Evolutionary conservation across 805 yeast species (phyloP).

Genomic region (Pichia manshurica): DNA sequence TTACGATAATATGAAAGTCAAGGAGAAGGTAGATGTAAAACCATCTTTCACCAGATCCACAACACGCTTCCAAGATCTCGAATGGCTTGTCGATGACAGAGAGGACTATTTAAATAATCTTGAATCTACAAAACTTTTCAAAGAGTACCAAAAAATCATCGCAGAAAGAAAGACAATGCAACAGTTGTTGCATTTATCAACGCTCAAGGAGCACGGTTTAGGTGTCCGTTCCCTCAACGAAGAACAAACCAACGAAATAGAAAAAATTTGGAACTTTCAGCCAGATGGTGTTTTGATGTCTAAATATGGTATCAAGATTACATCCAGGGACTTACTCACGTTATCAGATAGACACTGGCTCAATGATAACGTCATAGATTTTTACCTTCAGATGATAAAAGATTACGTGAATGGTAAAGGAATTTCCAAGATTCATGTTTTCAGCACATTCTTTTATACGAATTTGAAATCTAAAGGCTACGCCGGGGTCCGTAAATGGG

Average conservation of each 20-base stretch:
- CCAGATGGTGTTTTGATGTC: slow-evolving; percentile 28
- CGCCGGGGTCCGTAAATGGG: slow-evolving; percentile 77
- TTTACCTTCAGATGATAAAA: slow-evolving; percentile 55
- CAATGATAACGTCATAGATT: slow-evolving; percentile 86
- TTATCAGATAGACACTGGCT: slow-evolving; percentile 73
- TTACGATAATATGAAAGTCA: background rate
- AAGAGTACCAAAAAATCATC: slow-evolving; percentile 39
- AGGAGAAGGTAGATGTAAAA: background rate
- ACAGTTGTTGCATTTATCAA: slow-evolving; percentile 32
- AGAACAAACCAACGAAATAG: slow-evolving; percentile 32
- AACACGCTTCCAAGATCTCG: slow-evolving; percentile 25
- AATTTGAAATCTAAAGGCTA: slow-evolving; percentile 70
- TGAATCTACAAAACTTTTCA: slow-evolving; percentile 30
- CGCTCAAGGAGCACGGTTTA: slow-evolving; percentile 29
- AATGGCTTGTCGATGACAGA: slow-evolving; percentile 28
- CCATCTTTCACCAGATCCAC: slow-evolving; percentile 20
- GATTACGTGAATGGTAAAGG: slow-evolving; percentile 20
- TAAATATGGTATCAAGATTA: slow-evolving; percentile 51
- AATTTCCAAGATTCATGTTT: slow-evolving; percentile 49
- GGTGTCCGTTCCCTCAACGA: slow-evolving; percentile 28
- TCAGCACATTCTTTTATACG: slow-evolving; percentile 85
- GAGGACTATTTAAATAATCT: slow-evolving; percentile 29
- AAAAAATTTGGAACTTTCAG: slow-evolving; percentile 29
- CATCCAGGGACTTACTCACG: slow-evolving; percentile 63
- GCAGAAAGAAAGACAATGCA: slow-evolving; percentile 37